Evolutionary conservation across 2,329 filamentous ascomycete species (phyloP).

Genomic region (Helotiales sp.): DNA sequence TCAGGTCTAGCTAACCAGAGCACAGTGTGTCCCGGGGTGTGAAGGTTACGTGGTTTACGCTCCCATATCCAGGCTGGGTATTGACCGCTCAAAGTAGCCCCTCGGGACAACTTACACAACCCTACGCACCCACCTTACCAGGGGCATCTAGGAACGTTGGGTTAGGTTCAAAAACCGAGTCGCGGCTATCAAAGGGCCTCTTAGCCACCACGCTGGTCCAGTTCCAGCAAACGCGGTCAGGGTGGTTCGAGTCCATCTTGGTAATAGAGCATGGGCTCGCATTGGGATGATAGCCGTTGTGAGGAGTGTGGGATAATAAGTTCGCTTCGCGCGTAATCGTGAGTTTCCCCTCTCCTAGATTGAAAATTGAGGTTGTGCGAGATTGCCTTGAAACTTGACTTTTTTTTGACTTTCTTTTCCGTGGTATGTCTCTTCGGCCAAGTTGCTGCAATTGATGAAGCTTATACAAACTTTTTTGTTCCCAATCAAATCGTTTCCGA

Average conservation of each 20-base stretch:
- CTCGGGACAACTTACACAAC: not conserved
- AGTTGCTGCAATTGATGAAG: too few species aligned
- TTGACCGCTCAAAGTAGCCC: not conserved
- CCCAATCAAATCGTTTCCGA: too few species aligned
- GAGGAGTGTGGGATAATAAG: conserved; percentile 7
- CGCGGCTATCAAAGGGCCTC: not conserved
- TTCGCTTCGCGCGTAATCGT: conserved; percentile 10
- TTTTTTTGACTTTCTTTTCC: not conserved
- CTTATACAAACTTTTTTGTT: too few species aligned
- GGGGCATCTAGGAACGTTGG: not conserved
- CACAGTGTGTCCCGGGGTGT: not conserved
- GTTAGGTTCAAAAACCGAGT: not conserved
- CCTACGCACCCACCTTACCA: not conserved
- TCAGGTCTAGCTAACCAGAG: conserved; percentile 3
- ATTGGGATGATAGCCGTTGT: not conserved
- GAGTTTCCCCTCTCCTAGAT: not conserved
- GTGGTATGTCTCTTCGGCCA: not conserved
- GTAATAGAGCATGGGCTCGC: not conserved
- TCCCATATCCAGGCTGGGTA: too few species aligned
- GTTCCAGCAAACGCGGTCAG: too few species aligned
- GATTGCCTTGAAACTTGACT: not conserved
- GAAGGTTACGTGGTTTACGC: not conserved
- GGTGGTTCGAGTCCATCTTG: not conserved
- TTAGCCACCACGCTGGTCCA: too few species aligned
- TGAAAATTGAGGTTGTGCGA: conserved; percentile 2